Evolutionary conservation across 2,329 filamentous ascomycete species (phyloP).

Genomic region (Pseudophaeomoniella oleicola): DNA sequence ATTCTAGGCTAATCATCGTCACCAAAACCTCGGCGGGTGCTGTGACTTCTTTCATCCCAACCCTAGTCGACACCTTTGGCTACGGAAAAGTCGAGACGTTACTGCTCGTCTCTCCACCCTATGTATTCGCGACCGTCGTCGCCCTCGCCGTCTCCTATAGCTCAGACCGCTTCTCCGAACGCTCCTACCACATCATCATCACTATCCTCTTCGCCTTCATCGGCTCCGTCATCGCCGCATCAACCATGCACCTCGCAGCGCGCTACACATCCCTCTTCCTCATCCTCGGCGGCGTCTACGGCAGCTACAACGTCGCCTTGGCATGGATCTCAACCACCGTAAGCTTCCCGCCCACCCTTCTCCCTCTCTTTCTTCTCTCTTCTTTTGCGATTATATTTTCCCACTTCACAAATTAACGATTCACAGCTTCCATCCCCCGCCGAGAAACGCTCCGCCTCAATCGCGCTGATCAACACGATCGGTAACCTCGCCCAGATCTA

Average conservation of each 20-base stretch:
- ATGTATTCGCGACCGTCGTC: conserved; percentile 38
- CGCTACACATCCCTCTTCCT: conserved; percentile 42
- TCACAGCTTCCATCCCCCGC: too few species aligned
- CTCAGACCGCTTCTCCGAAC: conserved; percentile 29
- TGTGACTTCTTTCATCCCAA: conserved; percentile 44
- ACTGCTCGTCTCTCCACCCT: conserved; percentile 37
- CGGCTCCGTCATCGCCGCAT: conserved; percentile 41
- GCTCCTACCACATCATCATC: conserved; percentile 40
- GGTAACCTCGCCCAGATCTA: conserved; percentile 38
- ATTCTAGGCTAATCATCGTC: conserved; percentile 31
- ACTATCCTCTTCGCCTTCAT: conserved; percentile 36
- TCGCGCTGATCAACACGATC: conserved; percentile 40
- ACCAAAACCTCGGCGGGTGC: conserved; percentile 33
- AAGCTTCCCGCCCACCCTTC: too few species aligned
- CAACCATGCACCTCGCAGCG: conserved; percentile 33
- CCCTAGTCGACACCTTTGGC: conserved; percentile 30
- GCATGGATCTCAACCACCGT: conserved; percentile 36
- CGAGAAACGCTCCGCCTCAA: conserved; percentile 39
- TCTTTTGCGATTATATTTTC: too few species aligned
- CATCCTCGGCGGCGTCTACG: conserved; percentile 39
- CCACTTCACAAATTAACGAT: too few species aligned
- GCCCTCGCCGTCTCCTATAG: conserved; percentile 28
- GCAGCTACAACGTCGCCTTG: conserved; percentile 35
- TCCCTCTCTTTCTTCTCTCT: too few species aligned
- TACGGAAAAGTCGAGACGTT: conserved; percentile 32